Conservation (phyloP, 2,329 filamentous ascomycete genomes). For the Fusarium neocosmosporiellum region DNA sequence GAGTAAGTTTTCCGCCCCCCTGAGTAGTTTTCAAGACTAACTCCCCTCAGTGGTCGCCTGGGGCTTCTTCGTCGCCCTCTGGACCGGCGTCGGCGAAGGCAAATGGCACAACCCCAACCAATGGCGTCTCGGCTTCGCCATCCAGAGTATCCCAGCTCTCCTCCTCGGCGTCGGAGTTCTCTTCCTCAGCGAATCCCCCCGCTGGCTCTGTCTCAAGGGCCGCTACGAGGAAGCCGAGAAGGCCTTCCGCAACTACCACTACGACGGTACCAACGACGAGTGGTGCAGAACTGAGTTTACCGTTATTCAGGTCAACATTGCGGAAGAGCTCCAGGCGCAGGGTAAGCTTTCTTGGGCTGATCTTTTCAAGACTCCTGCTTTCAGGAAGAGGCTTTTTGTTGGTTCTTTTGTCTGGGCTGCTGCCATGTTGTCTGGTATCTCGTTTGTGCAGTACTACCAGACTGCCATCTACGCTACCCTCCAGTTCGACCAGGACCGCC, state of each 20-base stretch:
- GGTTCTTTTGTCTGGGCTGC: slow-evolving; percentile 55
- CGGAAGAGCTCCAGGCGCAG: slow-evolving; percentile 46
- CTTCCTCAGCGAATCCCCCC: slow-evolving; percentile 50
- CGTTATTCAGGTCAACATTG: slow-evolving; percentile 51
- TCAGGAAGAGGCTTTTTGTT: slow-evolving; percentile 52
- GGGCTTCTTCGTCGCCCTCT: slow-evolving; percentile 55
- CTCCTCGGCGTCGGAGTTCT: slow-evolving; percentile 49
- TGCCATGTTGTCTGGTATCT: slow-evolving; percentile 55
- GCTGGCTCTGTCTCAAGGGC: slow-evolving; percentile 52
- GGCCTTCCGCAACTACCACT: slow-evolving; percentile 50
- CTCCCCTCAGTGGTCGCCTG: slow-evolving; percentile 51
- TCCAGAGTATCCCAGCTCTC: slow-evolving; percentile 49
- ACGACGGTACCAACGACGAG: slow-evolving; percentile 49
- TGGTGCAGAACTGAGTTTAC: slow-evolving; percentile 51
- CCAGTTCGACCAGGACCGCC: slow-evolving; percentile 49
- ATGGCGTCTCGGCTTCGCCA: slow-evolving; percentile 53
- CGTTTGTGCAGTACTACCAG: slow-evolving; percentile 57
- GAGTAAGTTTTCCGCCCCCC: slow-evolving; percentile 43
- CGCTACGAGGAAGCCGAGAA: slow-evolving; percentile 50
- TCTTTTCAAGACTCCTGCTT: slow-evolving; percentile 48
- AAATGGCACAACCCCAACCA: slow-evolving; percentile 53
- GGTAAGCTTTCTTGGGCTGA: slow-evolving; percentile 47
- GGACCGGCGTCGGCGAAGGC: slow-evolving; percentile 53
- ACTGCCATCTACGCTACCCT: slow-evolving; percentile 56
- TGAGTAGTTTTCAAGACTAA: not conserved